Evolutionary conservation across 176 grass and related monocot species (phyloP), one percentile per base, ranked within the genome.

Genomic region (Melocanna baccifera): DNA sequence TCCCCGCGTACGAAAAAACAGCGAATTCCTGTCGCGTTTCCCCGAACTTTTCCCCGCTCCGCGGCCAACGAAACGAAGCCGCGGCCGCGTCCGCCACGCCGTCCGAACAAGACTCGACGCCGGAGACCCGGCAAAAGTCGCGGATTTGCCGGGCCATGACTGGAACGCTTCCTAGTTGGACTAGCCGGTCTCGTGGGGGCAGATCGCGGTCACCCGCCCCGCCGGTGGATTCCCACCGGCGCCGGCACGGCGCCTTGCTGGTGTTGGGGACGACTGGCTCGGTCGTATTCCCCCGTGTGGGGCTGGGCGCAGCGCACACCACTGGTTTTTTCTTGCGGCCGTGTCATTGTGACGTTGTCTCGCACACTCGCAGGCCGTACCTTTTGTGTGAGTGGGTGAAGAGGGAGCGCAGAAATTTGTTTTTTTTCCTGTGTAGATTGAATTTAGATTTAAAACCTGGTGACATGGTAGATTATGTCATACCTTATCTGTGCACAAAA

Each of bases 51-150:
- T 6, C 25, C 0, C 23, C 1, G 8, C 37, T 53, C 47, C 39
- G 22, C 57, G n/a, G n/a, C n/a, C n/a, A 10, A 57, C 53, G 8
- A 9, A n/a, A 57, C 55, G 13, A 53, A 23, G 14, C 20, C 45
- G 12, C 9, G 26, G 67, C 53, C 43, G 57, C 28, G 56, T 83
- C 69, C 51, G 64, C 69, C 57, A 73, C 69, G 81, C 42, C 69
- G 71, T 20, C 28, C 78, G 13, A n/a, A 36, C 30, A 19, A 23
- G 55, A 50, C 55, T 40, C 69, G 81, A 19, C 22, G 45, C 15
- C n/a, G 9, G 19, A 14, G 14, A 73, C 19, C 36, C 7, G 50
- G n/a, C 16, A 22, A 42, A 42, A 55, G 30, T 26, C 59, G 58
- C 59, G 71, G 3, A 41, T 34, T 2, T 6, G 53, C 64, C 47